Evolutionary conservation across 2,329 filamentous ascomycete species (phyloP).

Genomic region (Xylaria arbuscula): DNA sequence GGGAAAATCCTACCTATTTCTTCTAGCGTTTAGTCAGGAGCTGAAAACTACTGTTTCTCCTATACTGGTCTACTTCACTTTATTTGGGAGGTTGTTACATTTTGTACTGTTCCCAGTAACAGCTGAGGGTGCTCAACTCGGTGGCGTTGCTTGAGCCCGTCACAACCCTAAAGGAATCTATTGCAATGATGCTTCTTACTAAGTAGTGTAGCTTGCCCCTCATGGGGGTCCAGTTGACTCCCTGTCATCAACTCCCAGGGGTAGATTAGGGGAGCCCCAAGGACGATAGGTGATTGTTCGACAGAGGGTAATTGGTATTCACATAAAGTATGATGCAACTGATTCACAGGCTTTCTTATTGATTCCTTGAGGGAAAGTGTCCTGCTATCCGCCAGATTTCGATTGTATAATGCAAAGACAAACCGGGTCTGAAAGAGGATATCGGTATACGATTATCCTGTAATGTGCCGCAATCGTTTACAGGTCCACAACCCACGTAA

Average conservation of each 20-base stretch:
- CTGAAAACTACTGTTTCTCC: conserved; percentile 11
- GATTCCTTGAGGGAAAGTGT: neutral
- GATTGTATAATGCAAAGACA: neutral
- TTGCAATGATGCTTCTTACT: conserved; percentile 27
- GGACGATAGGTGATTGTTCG: neutral
- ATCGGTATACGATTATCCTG: conserved; percentile 26
- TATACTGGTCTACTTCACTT: neutral
- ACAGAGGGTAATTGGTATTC: neutral
- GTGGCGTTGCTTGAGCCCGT: conserved; percentile 34
- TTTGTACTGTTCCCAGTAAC: conserved; percentile 15
- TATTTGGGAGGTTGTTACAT: neutral
- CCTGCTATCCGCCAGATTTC: conserved; percentile 1
- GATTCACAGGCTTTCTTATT: neutral
- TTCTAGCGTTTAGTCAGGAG: conserved; percentile 10
- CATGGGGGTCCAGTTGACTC: conserved; percentile 18
- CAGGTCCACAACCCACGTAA: conserved; percentile 39
- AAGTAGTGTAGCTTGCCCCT: conserved; percentile 29
- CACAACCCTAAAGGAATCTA: conserved; percentile 29
- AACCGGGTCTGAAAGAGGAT: conserved; percentile 4
- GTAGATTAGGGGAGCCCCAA: conserved; percentile 12
- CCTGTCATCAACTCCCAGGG: conserved; percentile 23
- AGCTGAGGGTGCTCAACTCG: conserved; percentile 31
- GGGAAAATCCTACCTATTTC: conserved; percentile 14
- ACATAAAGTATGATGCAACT: neutral
- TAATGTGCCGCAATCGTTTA: conserved; percentile 34